Evolutionary conservation across 2,329 filamentous ascomycete genomes (phyloP), one percentile per base, ranked within the genome.

Genomic region (Botrytis paeoniae): DNA sequence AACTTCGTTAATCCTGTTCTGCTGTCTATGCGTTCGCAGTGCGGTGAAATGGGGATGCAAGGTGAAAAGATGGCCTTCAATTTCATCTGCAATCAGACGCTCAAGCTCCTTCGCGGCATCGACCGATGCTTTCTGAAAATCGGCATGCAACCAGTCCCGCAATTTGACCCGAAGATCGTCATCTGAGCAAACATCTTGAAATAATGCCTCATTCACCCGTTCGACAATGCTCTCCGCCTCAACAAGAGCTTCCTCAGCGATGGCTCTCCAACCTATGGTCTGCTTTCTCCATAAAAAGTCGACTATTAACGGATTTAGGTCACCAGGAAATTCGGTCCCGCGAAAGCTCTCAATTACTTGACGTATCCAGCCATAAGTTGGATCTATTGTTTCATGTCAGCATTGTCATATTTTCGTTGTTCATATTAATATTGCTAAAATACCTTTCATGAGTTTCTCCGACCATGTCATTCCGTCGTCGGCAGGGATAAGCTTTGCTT

Each of bases 341-440:
- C 76, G 69, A 69, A 74, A 76, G 12, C 69, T 69, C 25, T 73
- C 70, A 25, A 74, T 74, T 4, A 72, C 59, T 37, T 68, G 45
- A 5, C 68, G 62, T 48, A 77, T 76, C 75, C 74, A 76, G 10
- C 29, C 32, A 69, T 76, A 77, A 8, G 69, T 74, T 32, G n/a
- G 25, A 59, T 59, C 66, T 69, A 32, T 16, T 41, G 16, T 25
- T 37, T 18, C 10, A 43, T 32, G 29, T 69, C 14, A 69, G 39
- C 29, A 43, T 32, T 51, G 14, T 14, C 29, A 20, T 29, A 2
- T 16, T 22, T 51, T 41, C 4, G 29, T 22, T 16, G 10, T 25
- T 54, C 18, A 16, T 41, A 12, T 48, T 20, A 51, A 8, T 18
- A 29, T 54, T 29, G 9, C 14, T 54, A 54, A 32, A 32, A 5